phyloP scores from a whole-genome alignment of 1,139 yeast species.

The Yamadazyma mexicana region DNA sequence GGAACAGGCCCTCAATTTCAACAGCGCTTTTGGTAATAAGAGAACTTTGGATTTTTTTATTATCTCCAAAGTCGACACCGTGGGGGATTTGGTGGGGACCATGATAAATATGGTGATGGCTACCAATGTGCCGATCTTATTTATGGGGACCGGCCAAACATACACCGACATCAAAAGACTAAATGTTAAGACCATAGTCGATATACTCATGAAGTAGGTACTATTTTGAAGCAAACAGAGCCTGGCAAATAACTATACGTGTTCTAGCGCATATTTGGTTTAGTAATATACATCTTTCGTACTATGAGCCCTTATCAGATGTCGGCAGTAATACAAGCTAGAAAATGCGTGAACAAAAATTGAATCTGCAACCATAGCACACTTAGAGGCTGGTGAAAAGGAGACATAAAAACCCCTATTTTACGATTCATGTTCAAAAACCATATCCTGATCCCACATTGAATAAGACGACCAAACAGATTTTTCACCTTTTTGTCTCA shows the following conservation, averaged over 20 bases:
- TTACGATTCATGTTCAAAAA: too few relatives aligned
- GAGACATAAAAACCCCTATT: too few relatives aligned
- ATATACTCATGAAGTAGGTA: conserved; percentile 59
- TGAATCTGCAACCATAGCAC: too few relatives aligned
- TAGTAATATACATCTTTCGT: too few relatives aligned
- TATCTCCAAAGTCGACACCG: conserved; percentile 94
- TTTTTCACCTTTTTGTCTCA: background rate
- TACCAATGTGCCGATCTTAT: conserved; percentile 90
- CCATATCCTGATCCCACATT: too few relatives aligned
- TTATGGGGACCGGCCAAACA: conserved; percentile 96
- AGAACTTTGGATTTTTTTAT: conserved; percentile 87
- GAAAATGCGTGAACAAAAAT: conserved; percentile 2
- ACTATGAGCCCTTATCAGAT: too few relatives aligned
- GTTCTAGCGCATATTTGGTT: too few relatives aligned
- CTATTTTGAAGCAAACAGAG: background rate
- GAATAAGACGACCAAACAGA: too few relatives aligned
- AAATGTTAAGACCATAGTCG: conserved; percentile 91
- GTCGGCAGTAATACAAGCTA: too few relatives aligned
- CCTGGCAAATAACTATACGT: too few relatives aligned
- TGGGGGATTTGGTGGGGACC: conserved; percentile 93
- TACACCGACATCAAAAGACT: conserved; percentile 93
- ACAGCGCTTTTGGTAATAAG: conserved; percentile 85
- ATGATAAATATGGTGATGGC: conserved; percentile 98
- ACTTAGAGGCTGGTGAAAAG: too few relatives aligned
- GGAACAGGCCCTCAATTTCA: conserved; percentile 90